Conservation (phyloP, 495 filamentous ascomycete genomes). For the Xylaria bambusicola region DNA sequence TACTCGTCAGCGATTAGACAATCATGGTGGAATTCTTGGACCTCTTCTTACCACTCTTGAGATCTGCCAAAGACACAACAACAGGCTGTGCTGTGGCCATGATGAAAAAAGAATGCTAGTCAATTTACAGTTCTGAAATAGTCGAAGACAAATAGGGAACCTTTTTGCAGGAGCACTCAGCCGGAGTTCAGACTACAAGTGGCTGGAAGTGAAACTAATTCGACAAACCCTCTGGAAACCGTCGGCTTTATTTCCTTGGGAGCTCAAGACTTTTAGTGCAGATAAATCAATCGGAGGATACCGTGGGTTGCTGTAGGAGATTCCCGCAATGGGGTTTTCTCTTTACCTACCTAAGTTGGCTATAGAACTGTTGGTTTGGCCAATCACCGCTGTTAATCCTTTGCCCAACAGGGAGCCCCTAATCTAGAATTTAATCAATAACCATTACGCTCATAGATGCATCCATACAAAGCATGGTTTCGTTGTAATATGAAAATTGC, state of each 20-base stretch:
- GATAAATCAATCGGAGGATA: not conserved
- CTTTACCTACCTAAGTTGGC: not conserved
- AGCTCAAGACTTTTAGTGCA: not conserved
- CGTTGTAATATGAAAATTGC: too few species aligned
- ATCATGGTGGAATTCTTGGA: not conserved
- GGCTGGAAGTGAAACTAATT: too few species aligned
- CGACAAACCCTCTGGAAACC: slow-evolving; percentile 14
- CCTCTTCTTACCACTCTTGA: slow-evolving; percentile 48
- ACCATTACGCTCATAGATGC: too few species aligned
- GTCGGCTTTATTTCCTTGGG: slow-evolving; percentile 13
- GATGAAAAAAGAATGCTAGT: not conserved
- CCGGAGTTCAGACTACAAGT: too few species aligned
- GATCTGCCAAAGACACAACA: slow-evolving; percentile 53
- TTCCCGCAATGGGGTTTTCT: slow-evolving; percentile 1
- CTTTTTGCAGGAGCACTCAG: too few species aligned
- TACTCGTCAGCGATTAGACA: not conserved
- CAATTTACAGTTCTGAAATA: too few species aligned
- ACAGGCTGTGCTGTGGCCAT: slow-evolving; percentile 53
- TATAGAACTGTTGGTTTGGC: not conserved
- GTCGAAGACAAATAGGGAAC: too few species aligned
- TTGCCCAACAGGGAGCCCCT: too few species aligned
- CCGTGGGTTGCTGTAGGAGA: slow-evolving; percentile 4
- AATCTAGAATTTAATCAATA: too few species aligned
- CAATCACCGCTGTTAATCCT: not conserved
- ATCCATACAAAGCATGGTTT: too few species aligned